phyloP scores from a whole-genome alignment of 208 protist genomes.

The Acanthamoeba castellanii region DNA sequence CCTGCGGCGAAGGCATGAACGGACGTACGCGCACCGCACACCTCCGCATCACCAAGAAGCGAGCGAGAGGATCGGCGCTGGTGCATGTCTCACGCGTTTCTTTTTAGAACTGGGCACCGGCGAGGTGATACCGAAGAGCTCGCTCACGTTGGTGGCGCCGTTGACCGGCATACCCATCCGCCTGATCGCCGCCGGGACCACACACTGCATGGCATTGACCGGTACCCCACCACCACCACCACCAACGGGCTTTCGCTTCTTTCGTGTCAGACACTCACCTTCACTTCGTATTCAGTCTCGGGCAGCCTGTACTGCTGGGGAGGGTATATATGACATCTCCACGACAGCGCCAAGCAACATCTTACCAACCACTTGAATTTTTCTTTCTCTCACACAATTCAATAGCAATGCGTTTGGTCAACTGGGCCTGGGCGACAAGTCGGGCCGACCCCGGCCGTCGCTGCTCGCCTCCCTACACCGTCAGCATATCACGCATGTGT shows the following conservation, averaged over 20 bases:
- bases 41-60: not conserved
- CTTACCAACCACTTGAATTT: no score
- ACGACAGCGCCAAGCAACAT: no score
- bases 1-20: constrained; percentile 52
- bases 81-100: not conserved
- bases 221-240: no score
- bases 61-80: no score
- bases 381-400: no score
- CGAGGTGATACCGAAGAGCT: constrained; percentile 43
- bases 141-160: constrained; percentile 4
- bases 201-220: constrained; percentile 12
- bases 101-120: constrained; percentile 48
- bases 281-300: not conserved
- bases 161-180: constrained; percentile 47
- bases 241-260: not conserved
- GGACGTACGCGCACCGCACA: not conserved
- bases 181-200: not conserved
- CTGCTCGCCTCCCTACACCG: constrained; percentile 16
- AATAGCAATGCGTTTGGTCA: constrained; percentile 54
- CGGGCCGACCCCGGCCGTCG: not conserved
- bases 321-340: not conserved
- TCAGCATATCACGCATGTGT: constrained; percentile 26
- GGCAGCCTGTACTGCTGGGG: constrained; percentile 63
- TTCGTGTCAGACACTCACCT: not conserved
- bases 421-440: constrained; percentile 34